Conservation (phyloP, 495 filamentous ascomycete species). For the Aspergillus wentii region DNA sequence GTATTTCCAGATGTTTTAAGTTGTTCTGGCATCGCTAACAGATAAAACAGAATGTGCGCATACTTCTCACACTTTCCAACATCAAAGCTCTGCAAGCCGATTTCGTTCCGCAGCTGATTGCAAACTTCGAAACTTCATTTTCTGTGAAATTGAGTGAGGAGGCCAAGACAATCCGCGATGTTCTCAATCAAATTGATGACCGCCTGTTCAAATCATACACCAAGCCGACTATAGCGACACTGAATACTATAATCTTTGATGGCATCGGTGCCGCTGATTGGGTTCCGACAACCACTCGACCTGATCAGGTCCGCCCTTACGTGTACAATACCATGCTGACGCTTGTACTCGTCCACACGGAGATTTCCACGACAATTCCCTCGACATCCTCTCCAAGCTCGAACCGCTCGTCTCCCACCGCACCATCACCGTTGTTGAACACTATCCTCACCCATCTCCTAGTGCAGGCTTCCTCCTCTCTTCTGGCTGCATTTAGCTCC, state of each 20-base stretch:
- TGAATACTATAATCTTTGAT: slow-evolving; percentile 61
- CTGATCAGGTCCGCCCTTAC: slow-evolving; percentile 76
- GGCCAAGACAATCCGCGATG: slow-evolving; percentile 80
- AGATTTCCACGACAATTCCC: slow-evolving; percentile 73
- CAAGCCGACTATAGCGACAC: slow-evolving; percentile 56
- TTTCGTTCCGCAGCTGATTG: slow-evolving; percentile 74
- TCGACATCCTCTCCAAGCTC: slow-evolving; percentile 25
- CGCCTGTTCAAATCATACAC: slow-evolving; percentile 90
- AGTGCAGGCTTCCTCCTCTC: slow-evolving; percentile 64
- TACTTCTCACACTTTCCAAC: slow-evolving; percentile 89
- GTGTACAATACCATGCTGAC: slow-evolving; percentile 78
- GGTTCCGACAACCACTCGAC: slow-evolving; percentile 58
- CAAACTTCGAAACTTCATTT: slow-evolving; percentile 85
- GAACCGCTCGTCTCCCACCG: slow-evolving; percentile 32
- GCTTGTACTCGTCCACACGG: slow-evolving; percentile 85
- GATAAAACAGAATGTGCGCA: slow-evolving; percentile 70
- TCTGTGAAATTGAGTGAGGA: slow-evolving; percentile 89
- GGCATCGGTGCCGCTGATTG: slow-evolving; percentile 69
- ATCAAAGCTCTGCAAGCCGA: slow-evolving; percentile 72
- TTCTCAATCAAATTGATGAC: slow-evolving; percentile 81
- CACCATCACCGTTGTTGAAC: slow-evolving; percentile 54
- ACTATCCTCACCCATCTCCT: slow-evolving; percentile 77
- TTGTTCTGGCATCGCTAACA: slow-evolving; percentile 12
- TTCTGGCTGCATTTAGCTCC: slow-evolving; percentile 65
- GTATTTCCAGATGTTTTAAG: slow-evolving; percentile 16